phyloP scores from a whole-genome alignment of 345 rosid species.

The Brassica juncea region DNA sequence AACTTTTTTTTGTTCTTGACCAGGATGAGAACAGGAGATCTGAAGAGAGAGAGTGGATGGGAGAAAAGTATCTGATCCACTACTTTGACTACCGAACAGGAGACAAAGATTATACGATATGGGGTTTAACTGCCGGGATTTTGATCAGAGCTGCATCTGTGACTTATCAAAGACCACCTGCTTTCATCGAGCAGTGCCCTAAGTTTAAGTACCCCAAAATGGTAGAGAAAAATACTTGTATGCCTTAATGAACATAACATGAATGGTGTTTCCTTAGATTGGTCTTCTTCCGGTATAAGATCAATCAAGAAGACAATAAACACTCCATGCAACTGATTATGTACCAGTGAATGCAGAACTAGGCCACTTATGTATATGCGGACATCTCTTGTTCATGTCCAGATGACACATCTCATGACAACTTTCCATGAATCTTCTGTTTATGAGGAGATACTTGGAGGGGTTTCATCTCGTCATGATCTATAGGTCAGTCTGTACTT shows the following conservation, averaged over 20 bases:
- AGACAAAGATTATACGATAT: constrained; percentile 55
- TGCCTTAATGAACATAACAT: constrained; percentile 31
- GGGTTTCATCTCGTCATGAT: constrained; percentile 15
- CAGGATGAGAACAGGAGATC: constrained; percentile 74
- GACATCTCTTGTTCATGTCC: constrained; percentile 17
- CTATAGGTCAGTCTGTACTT: constrained; percentile 24
- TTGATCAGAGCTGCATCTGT: constrained; percentile 78
- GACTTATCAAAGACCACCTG: constrained; percentile 58
- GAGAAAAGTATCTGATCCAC: constrained; percentile 58
- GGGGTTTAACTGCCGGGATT: constrained; percentile 78
- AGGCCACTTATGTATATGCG: constrained; percentile 22
- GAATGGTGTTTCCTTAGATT: constrained; percentile 28
- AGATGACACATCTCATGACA: constrained; percentile 18
- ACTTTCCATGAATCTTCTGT: constrained; percentile 21
- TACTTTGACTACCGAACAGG: constrained; percentile 59
- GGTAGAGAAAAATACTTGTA: constrained; percentile 43
- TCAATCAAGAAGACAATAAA: not conserved
- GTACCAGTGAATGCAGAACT: constrained; percentile 36
- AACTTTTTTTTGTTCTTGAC: not conserved
- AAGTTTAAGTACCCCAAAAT: constrained; percentile 58
- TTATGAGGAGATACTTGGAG: constrained; percentile 14
- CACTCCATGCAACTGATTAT: constrained; percentile 18
- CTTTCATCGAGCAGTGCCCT: constrained; percentile 63
- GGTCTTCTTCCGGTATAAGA: constrained; percentile 2
- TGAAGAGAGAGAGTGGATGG: constrained; percentile 79